Evolutionary conservation across 306 rosid species (phyloP).

Genomic region (Pterocarpus santalinus): DNA sequence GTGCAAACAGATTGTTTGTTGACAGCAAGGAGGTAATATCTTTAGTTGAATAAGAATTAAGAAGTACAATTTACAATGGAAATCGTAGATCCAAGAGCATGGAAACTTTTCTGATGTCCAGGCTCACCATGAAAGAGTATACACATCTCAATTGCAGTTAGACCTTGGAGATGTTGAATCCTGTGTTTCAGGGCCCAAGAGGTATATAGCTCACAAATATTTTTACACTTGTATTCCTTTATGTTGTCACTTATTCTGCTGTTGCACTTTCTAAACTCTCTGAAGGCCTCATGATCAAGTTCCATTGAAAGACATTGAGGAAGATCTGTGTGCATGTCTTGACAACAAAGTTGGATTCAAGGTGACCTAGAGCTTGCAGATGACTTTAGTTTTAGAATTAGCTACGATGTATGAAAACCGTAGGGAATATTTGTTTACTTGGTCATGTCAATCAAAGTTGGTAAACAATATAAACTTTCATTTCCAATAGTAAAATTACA

Average conservation of each 20-base stretch:
- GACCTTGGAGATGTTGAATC: slow-evolving; percentile 73
- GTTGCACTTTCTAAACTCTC: not conserved
- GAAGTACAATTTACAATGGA: not conserved
- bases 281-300: slow-evolving; percentile 83
- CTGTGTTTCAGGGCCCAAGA: slow-evolving; percentile 83
- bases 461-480: not conserved
- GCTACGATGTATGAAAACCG: not conserved
- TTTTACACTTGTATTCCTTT: not conserved
- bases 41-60: not conserved
- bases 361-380: slow-evolving; percentile 46
- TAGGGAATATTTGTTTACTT: not conserved
- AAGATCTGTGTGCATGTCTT: slow-evolving; percentile 76
- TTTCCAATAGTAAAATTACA: slow-evolving; percentile 3
- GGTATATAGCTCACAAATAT: slow-evolving; percentile 47
- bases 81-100: slow-evolving; percentile 10
- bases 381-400: not conserved
- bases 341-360: slow-evolving; percentile 79
- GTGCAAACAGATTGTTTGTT: slow-evolving; percentile 73
- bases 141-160: slow-evolving; percentile 64
- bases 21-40: slow-evolving; percentile 65
- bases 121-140: slow-evolving; percentile 65
- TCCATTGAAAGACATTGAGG: slow-evolving; percentile 74
- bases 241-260: not conserved
- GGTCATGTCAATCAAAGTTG: not conserved
- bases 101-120: slow-evolving; percentile 35